Conservation (phyloP, 2,329 filamentous ascomycete species). For the Alternaria alternata region DNA sequence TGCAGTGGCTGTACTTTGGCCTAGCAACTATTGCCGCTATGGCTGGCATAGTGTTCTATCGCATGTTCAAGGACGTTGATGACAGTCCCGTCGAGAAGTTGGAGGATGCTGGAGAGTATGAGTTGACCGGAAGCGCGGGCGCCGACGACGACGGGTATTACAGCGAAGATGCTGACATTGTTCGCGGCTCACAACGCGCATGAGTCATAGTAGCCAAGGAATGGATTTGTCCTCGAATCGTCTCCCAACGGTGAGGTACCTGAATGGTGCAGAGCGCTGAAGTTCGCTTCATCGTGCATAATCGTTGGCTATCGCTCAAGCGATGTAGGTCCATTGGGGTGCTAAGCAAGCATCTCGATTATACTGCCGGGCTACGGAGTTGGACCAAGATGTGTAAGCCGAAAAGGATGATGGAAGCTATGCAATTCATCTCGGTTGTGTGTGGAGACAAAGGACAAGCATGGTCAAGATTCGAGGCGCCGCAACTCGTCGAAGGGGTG, state of each 20-base stretch:
- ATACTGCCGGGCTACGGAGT: background rate
- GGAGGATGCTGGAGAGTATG: conserved; percentile 25
- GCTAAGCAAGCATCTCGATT: background rate
- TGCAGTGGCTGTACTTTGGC: conserved; percentile 72
- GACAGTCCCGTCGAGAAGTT: conserved; percentile 3
- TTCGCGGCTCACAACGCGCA: background rate
- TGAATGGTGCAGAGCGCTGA: no score
- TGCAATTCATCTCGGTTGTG: background rate
- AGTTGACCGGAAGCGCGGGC: conserved; percentile 12
- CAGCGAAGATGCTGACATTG: background rate
- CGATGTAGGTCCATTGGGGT: background rate
- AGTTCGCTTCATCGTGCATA: no score
- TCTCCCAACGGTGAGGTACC: no score
- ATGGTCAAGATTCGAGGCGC: background rate
- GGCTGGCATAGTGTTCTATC: conserved; percentile 63
- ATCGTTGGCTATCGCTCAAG: no score
- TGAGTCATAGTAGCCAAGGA: background rate
- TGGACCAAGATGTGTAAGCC: background rate
- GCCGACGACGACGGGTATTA: conserved; percentile 9
- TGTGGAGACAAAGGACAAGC: background rate
- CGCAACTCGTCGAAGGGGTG: background rate
- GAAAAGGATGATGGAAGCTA: background rate
- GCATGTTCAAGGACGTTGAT: conserved; percentile 50
- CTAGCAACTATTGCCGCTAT: conserved; percentile 60
- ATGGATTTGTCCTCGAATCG: no score